Conservation (phyloP, 2,329 filamentous ascomycete species). For the Hypoxylon rubiginosum region DNA sequence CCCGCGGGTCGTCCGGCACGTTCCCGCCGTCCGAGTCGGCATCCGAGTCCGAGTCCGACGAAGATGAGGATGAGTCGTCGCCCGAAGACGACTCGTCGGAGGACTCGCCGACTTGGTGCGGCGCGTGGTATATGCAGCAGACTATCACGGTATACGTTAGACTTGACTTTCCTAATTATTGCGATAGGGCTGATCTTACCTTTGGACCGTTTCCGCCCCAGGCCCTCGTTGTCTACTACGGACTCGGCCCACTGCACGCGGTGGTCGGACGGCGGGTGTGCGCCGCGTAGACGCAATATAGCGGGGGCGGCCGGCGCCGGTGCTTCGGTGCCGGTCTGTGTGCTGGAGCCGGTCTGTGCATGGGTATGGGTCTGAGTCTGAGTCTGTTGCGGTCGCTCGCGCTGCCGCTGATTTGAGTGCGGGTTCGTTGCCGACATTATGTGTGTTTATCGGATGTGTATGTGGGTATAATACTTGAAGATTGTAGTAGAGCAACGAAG, state of each 20-base stretch:
- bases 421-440: conserved; percentile 34
- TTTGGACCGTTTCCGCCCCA: conserved; percentile 95
- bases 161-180: neutral
- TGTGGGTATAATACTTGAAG: neutral
- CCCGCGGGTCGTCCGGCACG: conserved; percentile 47
- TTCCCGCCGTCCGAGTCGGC: conserved; percentile 44
- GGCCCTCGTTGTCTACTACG: conserved; percentile 94
- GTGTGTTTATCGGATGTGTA: neutral
- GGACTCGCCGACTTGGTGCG: conserved; percentile 84
- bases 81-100: conserved; percentile 66
- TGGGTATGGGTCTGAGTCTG: conserved; percentile 51
- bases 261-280: conserved; percentile 61
- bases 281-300: conserved; percentile 67
- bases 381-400: conserved; percentile 48
- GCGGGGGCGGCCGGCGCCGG: conserved; percentile 47
- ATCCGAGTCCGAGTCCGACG: conserved; percentile 68
- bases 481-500: neutral
- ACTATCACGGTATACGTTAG: conserved; percentile 65
- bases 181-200: conserved; percentile 63
- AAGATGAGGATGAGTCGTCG: conserved; percentile 62
- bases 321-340: conserved; percentile 44
- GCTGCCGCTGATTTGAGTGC: conserved; percentile 29
- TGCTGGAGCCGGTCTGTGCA: conserved; percentile 49
- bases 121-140: conserved; percentile 98
- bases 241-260: conserved; percentile 93